Conservation (phyloP, 1,284 basidiomycete genomes). For the Marasmius fiardii region DNA sequence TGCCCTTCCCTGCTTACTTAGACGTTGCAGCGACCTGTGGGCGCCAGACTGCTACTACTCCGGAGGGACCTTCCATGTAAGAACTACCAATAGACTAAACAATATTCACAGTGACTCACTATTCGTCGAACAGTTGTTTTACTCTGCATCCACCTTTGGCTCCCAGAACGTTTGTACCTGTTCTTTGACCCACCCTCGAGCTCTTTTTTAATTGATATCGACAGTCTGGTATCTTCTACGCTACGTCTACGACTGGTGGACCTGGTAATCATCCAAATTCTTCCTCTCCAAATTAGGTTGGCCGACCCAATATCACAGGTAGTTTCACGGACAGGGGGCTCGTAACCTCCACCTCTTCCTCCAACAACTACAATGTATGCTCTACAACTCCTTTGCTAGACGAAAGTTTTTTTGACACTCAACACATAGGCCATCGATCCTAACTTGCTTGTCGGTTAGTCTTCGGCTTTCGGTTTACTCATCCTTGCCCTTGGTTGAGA, state of each 20-base stretch:
- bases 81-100: conserved; percentile 10
- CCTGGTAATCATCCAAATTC: conserved; percentile 30
- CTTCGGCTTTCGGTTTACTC: neutral
- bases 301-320: conserved; percentile 20
- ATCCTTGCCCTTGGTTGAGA: neutral
- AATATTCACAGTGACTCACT: neutral
- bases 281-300: neutral
- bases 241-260: conserved; percentile 41
- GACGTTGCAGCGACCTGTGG: conserved; percentile 39
- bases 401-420: neutral
- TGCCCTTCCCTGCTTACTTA: neutral
- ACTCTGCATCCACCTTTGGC: conserved; percentile 43
- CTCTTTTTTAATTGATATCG: neutral
- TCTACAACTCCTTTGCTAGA: conserved; percentile 3
- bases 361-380: conserved; percentile 47
- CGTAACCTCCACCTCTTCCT: conserved; percentile 39
- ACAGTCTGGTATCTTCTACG: conserved; percentile 47
- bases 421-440: conserved; percentile 49
- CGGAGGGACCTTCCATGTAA: conserved; percentile 42
- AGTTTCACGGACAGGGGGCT: conserved; percentile 46
- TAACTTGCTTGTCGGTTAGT: conserved; percentile 32
- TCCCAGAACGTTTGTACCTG: conserved; percentile 38
- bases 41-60: conserved; percentile 50
- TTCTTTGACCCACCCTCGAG: neutral
- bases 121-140: conserved; percentile 31